Evolutionary conservation across 2,329 filamentous ascomycete genomes (phyloP).

Genomic region (Penicillium frequentans): DNA sequence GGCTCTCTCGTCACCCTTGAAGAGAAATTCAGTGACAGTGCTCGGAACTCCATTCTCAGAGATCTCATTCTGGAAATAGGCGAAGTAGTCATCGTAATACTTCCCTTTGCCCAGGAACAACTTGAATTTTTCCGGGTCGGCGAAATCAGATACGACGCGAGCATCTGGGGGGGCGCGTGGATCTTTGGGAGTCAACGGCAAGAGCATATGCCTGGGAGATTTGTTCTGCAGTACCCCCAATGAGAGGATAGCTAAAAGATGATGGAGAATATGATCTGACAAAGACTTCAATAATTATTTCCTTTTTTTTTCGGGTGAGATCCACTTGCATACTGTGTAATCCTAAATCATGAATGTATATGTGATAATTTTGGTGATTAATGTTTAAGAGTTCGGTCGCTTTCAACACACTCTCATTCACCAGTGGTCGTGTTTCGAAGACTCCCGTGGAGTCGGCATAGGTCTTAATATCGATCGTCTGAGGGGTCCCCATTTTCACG

Average conservation of each 20-base stretch:
- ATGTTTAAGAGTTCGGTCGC: slow-evolving; percentile 12
- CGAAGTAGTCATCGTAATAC: slow-evolving; percentile 21
- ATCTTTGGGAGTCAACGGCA: slow-evolving; percentile 21
- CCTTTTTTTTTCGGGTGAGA: neutral
- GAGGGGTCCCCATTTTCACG: neutral
- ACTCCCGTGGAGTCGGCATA: neutral
- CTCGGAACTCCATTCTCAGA: slow-evolving; percentile 11
- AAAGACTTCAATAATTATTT: neutral
- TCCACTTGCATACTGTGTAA: slow-evolving; percentile 8
- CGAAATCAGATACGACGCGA: slow-evolving; percentile 6
- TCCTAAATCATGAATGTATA: slow-evolving; percentile 17
- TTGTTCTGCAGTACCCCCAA: slow-evolving; percentile 21
- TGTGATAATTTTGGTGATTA: slow-evolving; percentile 15
- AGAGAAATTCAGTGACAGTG: slow-evolving; percentile 23
- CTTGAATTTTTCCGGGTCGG: slow-evolving; percentile 7
- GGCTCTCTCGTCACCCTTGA: slow-evolving; percentile 20
- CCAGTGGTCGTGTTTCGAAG: slow-evolving; percentile 7
- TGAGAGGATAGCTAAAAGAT: slow-evolving; percentile 21
- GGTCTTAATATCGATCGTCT: slow-evolving; percentile 2
- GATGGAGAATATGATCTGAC: slow-evolving; percentile 30
- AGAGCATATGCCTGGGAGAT: slow-evolving; percentile 18
- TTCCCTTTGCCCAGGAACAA: slow-evolving; percentile 7
- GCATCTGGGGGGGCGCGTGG: slow-evolving; percentile 8
- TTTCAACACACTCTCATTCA: neutral
- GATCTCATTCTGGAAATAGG: slow-evolving; percentile 25